Base-by-base conservation (phyloP, 495 filamentous ascomycete species). In the Cercophora scortea region DNA sequence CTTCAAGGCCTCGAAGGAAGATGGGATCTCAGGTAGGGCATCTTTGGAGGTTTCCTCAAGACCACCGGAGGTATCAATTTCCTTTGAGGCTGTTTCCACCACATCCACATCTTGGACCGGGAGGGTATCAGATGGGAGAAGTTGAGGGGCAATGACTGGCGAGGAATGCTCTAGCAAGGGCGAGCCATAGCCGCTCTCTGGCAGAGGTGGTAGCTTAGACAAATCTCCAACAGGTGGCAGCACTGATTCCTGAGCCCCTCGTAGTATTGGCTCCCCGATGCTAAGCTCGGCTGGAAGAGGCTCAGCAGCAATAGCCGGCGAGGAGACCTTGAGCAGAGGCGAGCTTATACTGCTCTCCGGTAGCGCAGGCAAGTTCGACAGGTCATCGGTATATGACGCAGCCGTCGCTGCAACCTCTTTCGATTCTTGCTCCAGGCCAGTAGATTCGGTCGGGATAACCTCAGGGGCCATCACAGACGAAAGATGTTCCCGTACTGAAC, bases 111-210 rank as follows among this genome's bases (percentile, higher is more conserved):
- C 25, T 5, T 25, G 25, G 5, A 5, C 2, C 25, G 25, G 25
- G 25, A 25, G 25, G 25, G 25, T 25, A 25, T 25, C 25, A 25
- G 25, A 25, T 25, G 10, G 7, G 36, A 38, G 36, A 38, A 38
- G 9, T 38, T 38, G 1, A 38, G 3, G 36, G 13, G 36, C 36
- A 38, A 13, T 10, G 13, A 38, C 36, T 3, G 32, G 45, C 34
- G 32, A 35, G 8, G 34, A 3, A 9, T 7, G n/a, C 25, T 48
- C 45, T 15, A 19, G 15, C 36, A 36, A 25, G n/a, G 56, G 47
- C 4, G 58, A 57, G 6, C 13, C 19, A 51, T 52, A 41, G 12
- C 38, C 43, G 39, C 53, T 58, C 32, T 53, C 58, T 11, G 58
- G 58, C 5, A 61, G 49, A 13, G 56, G 17, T 3, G 55, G 55